These are phyloP conservation scores for Colletotrichum incanum DNA, from an alignment of 2,329 filamentous ascomycete species.

Conservation along the genomic window DNA sequence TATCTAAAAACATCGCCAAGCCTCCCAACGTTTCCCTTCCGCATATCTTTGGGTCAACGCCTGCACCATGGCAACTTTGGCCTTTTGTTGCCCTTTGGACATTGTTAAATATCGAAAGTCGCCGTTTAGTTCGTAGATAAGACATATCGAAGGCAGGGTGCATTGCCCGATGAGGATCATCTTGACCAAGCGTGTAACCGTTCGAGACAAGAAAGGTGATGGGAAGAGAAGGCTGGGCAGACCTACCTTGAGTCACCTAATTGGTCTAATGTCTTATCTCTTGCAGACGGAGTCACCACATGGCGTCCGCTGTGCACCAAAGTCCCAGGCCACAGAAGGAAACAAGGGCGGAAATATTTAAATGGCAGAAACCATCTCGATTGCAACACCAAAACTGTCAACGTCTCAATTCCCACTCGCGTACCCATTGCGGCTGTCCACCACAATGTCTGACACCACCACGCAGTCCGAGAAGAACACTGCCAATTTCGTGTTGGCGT, in stretches of 20 bases:
- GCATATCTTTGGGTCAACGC: not conserved
- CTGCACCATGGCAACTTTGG: not conserved
- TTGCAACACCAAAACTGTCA: not conserved
- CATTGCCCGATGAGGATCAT: not conserved
- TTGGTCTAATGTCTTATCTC: not conserved
- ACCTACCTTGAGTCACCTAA: too few species aligned
- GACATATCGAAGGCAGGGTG: not conserved
- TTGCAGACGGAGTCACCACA: not conserved
- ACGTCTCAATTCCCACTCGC: too few species aligned
- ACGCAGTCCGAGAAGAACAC: constrained; percentile 16
- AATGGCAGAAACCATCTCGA: not conserved
- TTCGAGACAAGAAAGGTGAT: not conserved
- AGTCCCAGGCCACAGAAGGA: not conserved
- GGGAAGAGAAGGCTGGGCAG: not conserved
- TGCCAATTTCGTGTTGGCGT: not conserved
- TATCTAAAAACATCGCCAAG: not conserved
- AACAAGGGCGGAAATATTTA: not conserved
- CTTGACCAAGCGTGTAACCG: too few species aligned
- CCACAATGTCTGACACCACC: constrained; percentile 10
- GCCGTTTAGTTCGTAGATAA: not conserved
- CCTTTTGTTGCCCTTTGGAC: not conserved
- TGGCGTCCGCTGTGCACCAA: not conserved
- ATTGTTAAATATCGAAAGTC: too few species aligned
- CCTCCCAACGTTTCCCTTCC: not conserved
- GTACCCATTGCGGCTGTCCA: not conserved